A percentile compares a stretch with the other conserved stretches of the same genome.
Conservation (phyloP, 345 rosid species). For the Iberis pinnata region DNA sequence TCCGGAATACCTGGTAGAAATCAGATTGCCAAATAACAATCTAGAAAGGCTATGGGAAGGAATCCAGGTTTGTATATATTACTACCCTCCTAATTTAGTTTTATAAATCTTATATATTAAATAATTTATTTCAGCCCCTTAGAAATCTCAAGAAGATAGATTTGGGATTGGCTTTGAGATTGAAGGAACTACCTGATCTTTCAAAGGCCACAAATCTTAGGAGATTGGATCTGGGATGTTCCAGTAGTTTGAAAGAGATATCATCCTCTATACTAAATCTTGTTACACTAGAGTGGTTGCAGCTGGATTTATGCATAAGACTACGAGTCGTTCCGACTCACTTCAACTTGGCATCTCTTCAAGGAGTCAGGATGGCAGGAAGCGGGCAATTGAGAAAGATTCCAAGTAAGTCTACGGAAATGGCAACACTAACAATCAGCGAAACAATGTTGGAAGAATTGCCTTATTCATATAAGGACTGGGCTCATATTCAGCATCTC, state of each 20-base stretch:
- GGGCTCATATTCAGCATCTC: background rate
- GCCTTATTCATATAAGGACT: conserved; percentile 2
- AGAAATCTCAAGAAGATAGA: conserved; percentile 20
- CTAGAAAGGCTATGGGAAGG: conserved; percentile 26
- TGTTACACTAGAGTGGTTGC: conserved; percentile 7
- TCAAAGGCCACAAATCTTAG: conserved; percentile 19
- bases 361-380: background rate
- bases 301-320: background rate
- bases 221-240: background rate
- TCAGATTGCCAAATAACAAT: background rate
- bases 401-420: conserved; percentile 12
- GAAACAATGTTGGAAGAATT: conserved; percentile 1
- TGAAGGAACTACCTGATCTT: conserved; percentile 27
- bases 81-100: too few relatives aligned
- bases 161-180: background rate
- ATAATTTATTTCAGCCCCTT: too few relatives aligned
- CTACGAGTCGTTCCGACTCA: conserved; percentile 6
- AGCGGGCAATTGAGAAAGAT: conserved; percentile 9
- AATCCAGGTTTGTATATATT: conserved; percentile 24
- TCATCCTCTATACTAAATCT: conserved; percentile 11
- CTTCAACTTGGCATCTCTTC: conserved; percentile 5
- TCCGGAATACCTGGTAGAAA: conserved; percentile 14
- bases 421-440: background rate
- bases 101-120: too few relatives aligned
- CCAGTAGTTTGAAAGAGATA: conserved; percentile 21